Evolutionary conservation across 2,329 filamentous ascomycete genomes (phyloP).

Genomic region (Pseudocercospora eumusae): DNA sequence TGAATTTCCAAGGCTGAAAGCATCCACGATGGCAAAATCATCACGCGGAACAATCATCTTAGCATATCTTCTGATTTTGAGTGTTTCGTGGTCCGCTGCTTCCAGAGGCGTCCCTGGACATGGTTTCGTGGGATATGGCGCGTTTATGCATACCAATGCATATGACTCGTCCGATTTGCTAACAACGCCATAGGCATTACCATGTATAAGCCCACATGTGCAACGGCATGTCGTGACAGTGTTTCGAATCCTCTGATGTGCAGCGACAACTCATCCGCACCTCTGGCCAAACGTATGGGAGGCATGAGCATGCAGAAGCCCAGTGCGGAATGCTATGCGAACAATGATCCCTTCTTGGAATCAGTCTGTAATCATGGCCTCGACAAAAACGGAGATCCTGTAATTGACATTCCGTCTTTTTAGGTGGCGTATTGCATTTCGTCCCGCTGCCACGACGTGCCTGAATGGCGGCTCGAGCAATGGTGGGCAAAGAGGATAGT

Average conservation of each 20-base stretch:
- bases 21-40: not conserved
- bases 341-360: constrained; percentile 32
- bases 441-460: constrained; percentile 29
- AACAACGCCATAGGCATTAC: not conserved
- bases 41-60: not conserved
- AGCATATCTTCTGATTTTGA: not conserved
- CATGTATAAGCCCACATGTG: constrained; percentile 32
- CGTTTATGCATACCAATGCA: not conserved
- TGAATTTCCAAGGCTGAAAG: not conserved
- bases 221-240: constrained; percentile 29
- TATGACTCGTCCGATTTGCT: not conserved
- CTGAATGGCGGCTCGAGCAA: constrained; percentile 32
- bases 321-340: constrained; percentile 37
- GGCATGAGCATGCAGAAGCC: constrained; percentile 24
- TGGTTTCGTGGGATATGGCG: constrained; percentile 32
- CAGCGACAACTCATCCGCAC: constrained; percentile 11
- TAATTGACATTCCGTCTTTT: not conserved
- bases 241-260: constrained; percentile 24
- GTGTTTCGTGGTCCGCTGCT: not conserved
- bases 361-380: constrained; percentile 14
- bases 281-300: constrained; percentile 18
- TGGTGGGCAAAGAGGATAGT: constrained; percentile 36
- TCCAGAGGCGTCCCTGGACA: constrained; percentile 1
- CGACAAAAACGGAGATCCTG: not conserved
- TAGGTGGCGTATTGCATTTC: constrained; percentile 37